Evolutionary conservation across 2,329 filamentous ascomycete genomes (phyloP).

Genomic region (Nothophaeocryptopus gaeumannii): DNA sequence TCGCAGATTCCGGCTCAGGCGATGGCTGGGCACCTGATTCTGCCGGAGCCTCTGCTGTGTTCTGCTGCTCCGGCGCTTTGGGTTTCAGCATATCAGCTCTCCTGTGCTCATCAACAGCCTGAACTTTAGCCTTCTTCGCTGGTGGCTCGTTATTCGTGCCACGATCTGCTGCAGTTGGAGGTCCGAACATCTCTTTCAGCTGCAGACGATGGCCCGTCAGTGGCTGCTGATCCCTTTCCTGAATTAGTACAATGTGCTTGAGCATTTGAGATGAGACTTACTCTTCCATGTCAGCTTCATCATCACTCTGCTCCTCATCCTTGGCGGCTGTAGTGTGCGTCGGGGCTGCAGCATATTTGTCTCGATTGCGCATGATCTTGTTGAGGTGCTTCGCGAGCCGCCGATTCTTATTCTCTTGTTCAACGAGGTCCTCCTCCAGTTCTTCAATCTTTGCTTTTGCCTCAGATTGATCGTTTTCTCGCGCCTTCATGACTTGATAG

Average conservation of each 20-base stretch:
- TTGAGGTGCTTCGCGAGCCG: background rate
- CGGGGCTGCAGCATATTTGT: background rate
- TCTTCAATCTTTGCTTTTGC: background rate
- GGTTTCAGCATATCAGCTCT: too few species aligned
- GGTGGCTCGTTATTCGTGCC: background rate
- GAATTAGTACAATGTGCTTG: background rate
- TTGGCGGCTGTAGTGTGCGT: background rate
- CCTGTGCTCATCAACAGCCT: too few species aligned
- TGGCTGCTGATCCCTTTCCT: background rate
- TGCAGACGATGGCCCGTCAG: slow-evolving; percentile 2
- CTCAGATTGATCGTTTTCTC: background rate
- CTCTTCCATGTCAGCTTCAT: background rate
- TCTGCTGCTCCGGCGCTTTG: background rate
- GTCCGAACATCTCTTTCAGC: slow-evolving; percentile 5
- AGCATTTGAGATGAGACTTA: background rate
- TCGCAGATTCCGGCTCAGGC: too few species aligned
- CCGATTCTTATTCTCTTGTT: background rate
- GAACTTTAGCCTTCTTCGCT: background rate
- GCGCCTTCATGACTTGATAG: background rate
- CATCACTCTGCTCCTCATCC: background rate
- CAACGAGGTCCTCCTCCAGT: background rate
- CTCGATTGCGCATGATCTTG: slow-evolving; percentile 1
- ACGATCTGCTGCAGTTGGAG: background rate
- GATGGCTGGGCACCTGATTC: background rate
- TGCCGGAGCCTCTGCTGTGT: background rate